Base-by-base conservation (phyloP, 1,284 basidiomycete species). In the Trametes hirsuta region DNA sequence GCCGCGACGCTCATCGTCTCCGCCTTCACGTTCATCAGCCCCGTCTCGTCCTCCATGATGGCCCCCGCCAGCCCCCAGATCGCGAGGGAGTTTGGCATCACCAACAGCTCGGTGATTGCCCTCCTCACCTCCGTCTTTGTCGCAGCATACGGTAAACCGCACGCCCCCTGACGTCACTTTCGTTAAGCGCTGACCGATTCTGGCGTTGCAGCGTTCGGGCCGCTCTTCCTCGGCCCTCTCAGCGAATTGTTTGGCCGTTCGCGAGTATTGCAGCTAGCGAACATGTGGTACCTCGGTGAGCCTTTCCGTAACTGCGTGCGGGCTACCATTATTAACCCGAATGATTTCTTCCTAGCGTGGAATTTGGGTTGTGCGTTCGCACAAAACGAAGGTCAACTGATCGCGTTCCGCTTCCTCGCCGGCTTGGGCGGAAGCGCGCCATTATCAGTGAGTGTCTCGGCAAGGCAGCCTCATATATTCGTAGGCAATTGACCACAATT, bases 21-120 rank as follows among this genome's bases (percentile, higher is more conserved):
- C 6, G 78, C 81, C 0, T 87, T 86, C 71, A 87, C 85, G 0
- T 88, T 89, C 68, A 86, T 90, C 55, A 82, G 80, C 8, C 86
- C 87, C 0, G 78, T 88, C 3, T 84, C 87, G 1, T 87, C 87
- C 3, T 83, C 86, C n/a, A 89, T 91, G 83, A 79, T 90, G 35
- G 86, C 92, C 0, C 88, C 90, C 0, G 87, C 89, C 0, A 78
- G 81, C 1, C 66, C 66, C 0, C 79, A 83, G 48, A 66, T 92
- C 6, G 84, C 86, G 0, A 53, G 64, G 12, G 72, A 87, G 22
- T 86, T 90, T 64, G 80, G 82, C 0, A 79, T 92, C 15, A 83
- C 81, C 3, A 83, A 69, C 62, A 67, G 66, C 1, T 81, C 79
- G 3, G 62, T 87, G 2, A 76, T 84, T 14, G 86, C 86, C 0